phyloP scores from a whole-genome alignment of 306 rosid genomes.

The Amphicarpaea edgeworthii region DNA sequence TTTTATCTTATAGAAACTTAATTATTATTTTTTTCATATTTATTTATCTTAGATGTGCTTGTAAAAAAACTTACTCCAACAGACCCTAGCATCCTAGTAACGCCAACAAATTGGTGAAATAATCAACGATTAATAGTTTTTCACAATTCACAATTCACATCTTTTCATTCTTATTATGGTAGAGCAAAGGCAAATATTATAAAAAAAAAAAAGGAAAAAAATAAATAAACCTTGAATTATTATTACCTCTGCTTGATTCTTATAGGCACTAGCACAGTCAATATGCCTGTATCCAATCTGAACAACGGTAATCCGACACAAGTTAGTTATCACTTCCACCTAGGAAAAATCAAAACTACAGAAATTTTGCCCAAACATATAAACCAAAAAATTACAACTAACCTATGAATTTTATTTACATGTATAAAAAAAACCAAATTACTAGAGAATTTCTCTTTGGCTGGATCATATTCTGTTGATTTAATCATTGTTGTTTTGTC shows the following conservation, averaged over 20 bases:
- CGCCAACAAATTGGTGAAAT: background rate
- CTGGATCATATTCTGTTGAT: background rate
- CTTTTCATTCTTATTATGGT: background rate
- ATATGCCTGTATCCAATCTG: constrained; percentile 73
- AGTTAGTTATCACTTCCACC: background rate
- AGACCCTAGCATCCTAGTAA: too few species aligned
- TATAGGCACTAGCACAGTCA: constrained; percentile 67
- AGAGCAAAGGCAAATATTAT: too few species aligned
- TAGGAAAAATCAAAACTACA: background rate
- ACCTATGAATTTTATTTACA: too few species aligned
- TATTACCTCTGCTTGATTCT: constrained; percentile 68
- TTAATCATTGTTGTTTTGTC: too few species aligned
- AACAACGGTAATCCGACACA: background rate
- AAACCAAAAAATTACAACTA: too few species aligned
- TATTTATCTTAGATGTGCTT: too few species aligned
- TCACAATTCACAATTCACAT: background rate
- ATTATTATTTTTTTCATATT: too few species aligned
- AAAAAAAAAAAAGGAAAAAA: too few species aligned
- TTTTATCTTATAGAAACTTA: too few species aligned
- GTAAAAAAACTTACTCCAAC: too few species aligned
- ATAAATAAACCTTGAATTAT: background rate
- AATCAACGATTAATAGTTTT: too few species aligned
- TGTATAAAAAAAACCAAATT: background rate
- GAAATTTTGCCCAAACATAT: background rate
- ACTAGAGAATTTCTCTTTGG: background rate